These are phyloP conservation scores for Quercus robur DNA, from an alignment of 306 rosid species.

Conservation along the genomic window DNA sequence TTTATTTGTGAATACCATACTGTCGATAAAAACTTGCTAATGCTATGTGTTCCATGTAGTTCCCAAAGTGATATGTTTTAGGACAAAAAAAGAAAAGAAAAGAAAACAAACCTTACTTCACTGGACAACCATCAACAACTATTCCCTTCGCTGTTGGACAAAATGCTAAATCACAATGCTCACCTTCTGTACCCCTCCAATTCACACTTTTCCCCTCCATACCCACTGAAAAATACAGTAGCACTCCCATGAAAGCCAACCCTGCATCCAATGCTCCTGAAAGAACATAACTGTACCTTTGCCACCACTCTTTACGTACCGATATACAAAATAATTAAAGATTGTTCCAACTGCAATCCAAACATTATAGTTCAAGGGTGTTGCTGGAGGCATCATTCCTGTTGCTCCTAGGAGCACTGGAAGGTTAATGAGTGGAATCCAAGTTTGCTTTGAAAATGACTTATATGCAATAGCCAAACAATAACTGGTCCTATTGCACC, in stretches of 20 bases:
- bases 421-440: constrained; percentile 80
- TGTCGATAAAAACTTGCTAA: too few relatives aligned
- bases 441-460: constrained; percentile 59
- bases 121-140: constrained; percentile 45
- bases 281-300: constrained; percentile 74
- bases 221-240: constrained; percentile 53
- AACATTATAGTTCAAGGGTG: constrained; percentile 70
- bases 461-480: constrained; percentile 61
- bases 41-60: too few relatives aligned
- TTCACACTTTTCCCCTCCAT: constrained; percentile 40
- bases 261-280: constrained; percentile 83
- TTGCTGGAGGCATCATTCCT: constrained; percentile 66
- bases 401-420: constrained; percentile 81
- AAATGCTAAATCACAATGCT: constrained; percentile 55
- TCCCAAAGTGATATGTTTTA: neutral
- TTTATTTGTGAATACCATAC: too few relatives aligned
- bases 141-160: constrained; percentile 76
- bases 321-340: constrained; percentile 71
- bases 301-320: constrained; percentile 81
- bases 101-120: neutral
- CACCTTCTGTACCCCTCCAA: constrained; percentile 79
- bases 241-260: constrained; percentile 74
- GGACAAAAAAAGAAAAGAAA: neutral
- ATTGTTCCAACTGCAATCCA: constrained; percentile 65
- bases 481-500: constrained; percentile 67